Percentiles rank a stretch among this genome's conserved stretches.
Conservation (phyloP, 2,329 filamentous ascomycete species). For the Aphanocladium album region DNA sequence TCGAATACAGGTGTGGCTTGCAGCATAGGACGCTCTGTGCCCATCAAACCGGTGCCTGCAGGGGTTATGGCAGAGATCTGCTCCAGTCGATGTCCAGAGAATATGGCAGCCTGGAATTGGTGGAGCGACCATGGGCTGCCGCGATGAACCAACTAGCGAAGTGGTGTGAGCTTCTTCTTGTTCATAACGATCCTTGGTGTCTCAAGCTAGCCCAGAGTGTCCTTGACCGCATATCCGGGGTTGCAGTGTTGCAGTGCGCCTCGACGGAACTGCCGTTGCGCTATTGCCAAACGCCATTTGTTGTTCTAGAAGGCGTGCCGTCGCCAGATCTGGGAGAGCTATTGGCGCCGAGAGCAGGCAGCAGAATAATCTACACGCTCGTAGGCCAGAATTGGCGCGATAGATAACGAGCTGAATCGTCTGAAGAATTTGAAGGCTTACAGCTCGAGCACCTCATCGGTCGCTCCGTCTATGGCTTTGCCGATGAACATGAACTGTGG, state of each 20-base stretch:
- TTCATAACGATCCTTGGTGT: neutral
- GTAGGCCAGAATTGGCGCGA: neutral
- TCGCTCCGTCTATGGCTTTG: neutral
- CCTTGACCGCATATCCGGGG: neutral
- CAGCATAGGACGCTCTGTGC: no score
- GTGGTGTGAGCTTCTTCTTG: neutral
- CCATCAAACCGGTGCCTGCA: no score
- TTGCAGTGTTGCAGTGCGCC: neutral
- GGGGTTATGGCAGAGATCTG: neutral
- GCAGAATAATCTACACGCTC: neutral
- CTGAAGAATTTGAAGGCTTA: no score
- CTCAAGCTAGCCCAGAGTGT: no score
- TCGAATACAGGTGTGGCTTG: neutral
- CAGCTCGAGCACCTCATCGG: no score
- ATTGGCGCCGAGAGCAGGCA: neutral
- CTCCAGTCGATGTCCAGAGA: neutral
- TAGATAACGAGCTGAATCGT: no score
- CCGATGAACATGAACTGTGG: neutral
- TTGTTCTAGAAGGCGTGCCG: neutral
- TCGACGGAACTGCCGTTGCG: neutral
- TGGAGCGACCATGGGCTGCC: neutral
- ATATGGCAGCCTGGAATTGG: slow-evolving; percentile 3
- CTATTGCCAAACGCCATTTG: neutral
- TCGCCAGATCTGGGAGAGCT: neutral
- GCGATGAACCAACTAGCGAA: neutral